These are phyloP conservation scores for Nectriaceae sp. DNA, from an alignment of 2,329 filamentous ascomycete species.

Conservation along the genomic window DNA sequence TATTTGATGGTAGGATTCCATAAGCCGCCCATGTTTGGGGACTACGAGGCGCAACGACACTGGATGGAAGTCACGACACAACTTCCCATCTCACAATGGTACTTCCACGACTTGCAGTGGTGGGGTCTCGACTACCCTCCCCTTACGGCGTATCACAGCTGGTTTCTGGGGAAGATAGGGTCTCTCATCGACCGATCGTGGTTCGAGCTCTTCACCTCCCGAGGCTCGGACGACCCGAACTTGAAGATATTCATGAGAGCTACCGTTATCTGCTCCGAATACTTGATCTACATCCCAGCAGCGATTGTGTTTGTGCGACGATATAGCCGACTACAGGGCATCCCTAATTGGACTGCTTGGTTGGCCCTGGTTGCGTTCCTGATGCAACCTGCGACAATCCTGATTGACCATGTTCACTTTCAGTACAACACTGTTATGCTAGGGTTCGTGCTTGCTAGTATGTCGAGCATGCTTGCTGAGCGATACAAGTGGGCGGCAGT, in stretches of 20 bases:
- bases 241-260: constrained; percentile 96
- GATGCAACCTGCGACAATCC: constrained; percentile 86
- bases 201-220: constrained; percentile 84
- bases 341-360: constrained; percentile 79
- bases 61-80: constrained; percentile 98
- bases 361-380: constrained; percentile 87
- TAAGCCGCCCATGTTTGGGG: constrained; percentile 87
- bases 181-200: constrained; percentile 76
- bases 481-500: constrained; percentile 85
- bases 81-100: constrained; percentile 91
- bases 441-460: constrained; percentile 80
- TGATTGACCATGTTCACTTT: constrained; percentile 95
- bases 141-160: constrained; percentile 97
- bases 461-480: constrained; percentile 86
- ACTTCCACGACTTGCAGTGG: constrained; percentile 94
- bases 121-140: constrained; percentile 99
- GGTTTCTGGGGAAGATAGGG: constrained; percentile 88
- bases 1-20: constrained; percentile 61
- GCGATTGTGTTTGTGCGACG: constrained; percentile 82
- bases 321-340: constrained; percentile 73
- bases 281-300: constrained; percentile 84
- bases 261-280: constrained; percentile 88
- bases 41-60: constrained; percentile 96
- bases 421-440: constrained; percentile 99
- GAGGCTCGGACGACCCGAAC: constrained; percentile 74